Percentiles rank a stretch among this genome's conserved stretches.
These are phyloP conservation scores for Exserohilum rostratum DNA, from an alignment of 2,329 filamentous ascomycete species.

Conservation along the genomic window DNA sequence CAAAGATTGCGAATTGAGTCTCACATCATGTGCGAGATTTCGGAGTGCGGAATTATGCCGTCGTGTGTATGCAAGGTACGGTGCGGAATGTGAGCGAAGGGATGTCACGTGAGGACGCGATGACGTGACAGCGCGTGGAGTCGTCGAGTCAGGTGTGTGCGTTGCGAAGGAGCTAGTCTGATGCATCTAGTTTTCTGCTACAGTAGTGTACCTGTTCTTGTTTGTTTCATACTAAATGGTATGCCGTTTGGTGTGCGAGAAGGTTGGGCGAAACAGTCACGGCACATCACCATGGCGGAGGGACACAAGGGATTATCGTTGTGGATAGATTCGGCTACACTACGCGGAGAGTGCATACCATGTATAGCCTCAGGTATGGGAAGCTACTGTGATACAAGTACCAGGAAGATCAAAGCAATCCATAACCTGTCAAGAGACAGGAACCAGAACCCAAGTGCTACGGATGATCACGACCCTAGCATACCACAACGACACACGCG, in stretches of 20 bases:
- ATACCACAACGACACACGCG: background rate
- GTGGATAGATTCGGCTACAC: background rate
- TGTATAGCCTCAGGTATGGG: background rate
- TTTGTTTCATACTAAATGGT: too few relatives aligned
- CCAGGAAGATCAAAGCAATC: background rate
- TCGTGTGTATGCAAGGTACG: background rate
- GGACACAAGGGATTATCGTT: background rate
- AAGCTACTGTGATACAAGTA: background rate
- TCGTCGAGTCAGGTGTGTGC: background rate
- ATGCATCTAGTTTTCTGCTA: background rate
- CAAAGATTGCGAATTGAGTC: too few relatives aligned
- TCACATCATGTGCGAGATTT: too few relatives aligned
- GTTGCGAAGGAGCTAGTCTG: background rate
- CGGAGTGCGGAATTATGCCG: conserved; percentile 32
- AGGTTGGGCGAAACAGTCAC: too few relatives aligned
- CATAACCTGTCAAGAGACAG: background rate
- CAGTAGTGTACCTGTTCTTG: too few relatives aligned
- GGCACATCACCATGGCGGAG: too few relatives aligned
- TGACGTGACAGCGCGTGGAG: background rate
- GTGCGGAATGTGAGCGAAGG: background rate
- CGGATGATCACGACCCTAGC: background rate
- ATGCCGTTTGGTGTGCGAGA: too few relatives aligned
- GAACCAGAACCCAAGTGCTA: background rate
- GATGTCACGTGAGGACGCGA: background rate
- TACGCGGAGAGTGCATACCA: background rate